Conservation (phyloP, 169 alveolate genomes). For the Plasmodium knowlesi region DNA sequence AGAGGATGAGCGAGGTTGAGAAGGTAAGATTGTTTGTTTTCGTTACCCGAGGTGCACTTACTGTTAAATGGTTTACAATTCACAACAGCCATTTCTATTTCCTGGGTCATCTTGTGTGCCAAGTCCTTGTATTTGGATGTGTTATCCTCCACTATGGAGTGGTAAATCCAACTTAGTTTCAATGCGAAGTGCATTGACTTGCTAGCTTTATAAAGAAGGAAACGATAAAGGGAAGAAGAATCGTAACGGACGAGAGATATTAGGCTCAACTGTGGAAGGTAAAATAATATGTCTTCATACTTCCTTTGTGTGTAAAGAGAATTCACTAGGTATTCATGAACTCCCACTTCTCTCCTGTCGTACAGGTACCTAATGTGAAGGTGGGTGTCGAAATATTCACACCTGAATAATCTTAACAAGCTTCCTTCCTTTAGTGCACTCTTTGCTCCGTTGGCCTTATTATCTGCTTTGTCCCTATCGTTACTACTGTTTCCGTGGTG, state of each 20-base stretch:
- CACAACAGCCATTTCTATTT: slow-evolving; percentile 93
- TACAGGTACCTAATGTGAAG: slow-evolving; percentile 90
- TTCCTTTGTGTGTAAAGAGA: slow-evolving; percentile 88
- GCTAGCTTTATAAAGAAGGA: slow-evolving; percentile 88
- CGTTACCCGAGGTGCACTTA: slow-evolving; percentile 24
- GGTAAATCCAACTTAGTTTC: slow-evolving; percentile 90
- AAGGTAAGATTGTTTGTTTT: slow-evolving; percentile 31
- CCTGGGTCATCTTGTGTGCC: slow-evolving; percentile 91
- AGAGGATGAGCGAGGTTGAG: slow-evolving; percentile 80
- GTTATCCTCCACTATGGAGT: slow-evolving; percentile 88
- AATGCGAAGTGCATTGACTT: slow-evolving; percentile 91
- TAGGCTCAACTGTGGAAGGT: slow-evolving; percentile 88
- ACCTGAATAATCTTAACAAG: slow-evolving; percentile 88
- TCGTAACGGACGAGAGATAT: slow-evolving; percentile 82
- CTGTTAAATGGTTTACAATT: slow-evolving; percentile 84
- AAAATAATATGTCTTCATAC: slow-evolving; percentile 86
- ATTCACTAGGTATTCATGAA: slow-evolving; percentile 92
- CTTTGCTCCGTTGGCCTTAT: slow-evolving; percentile 5
- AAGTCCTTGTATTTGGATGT: slow-evolving; percentile 78
- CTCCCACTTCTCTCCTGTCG: slow-evolving; percentile 90
- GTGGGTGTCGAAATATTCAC: slow-evolving; percentile 91
- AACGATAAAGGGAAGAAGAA: slow-evolving; percentile 85
- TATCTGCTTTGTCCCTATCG: not conserved
- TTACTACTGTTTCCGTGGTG: not conserved
- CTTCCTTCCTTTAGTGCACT: slow-evolving; percentile 85